phyloP scores from a whole-genome alignment of 2,329 filamentous ascomycete species.

The Cadophora malorum region DNA sequence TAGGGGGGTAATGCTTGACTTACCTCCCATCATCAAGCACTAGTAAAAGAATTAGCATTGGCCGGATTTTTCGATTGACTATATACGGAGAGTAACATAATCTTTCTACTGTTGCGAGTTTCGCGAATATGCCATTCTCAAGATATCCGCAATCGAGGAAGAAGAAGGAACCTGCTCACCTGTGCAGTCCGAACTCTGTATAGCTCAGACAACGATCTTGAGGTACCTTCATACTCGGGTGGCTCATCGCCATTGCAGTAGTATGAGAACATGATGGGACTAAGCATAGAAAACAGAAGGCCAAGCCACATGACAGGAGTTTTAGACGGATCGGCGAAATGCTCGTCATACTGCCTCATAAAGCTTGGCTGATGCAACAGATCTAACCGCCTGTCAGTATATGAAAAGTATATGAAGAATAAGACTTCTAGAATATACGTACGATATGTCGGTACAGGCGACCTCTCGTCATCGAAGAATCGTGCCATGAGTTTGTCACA shows the following conservation, averaged over 20 bases:
- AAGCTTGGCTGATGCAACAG: slow-evolving; percentile 85
- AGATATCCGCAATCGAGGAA: neutral
- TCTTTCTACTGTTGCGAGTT: neutral
- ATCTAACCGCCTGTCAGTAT: slow-evolving; percentile 51
- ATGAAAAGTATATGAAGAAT: neutral
- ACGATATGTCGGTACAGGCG: slow-evolving; percentile 56
- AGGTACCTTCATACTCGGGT: slow-evolving; percentile 69
- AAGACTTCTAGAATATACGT: slow-evolving; percentile 1
- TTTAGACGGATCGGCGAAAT: slow-evolving; percentile 74
- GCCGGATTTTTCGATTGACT: too few species aligned
- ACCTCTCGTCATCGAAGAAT: slow-evolving; percentile 82
- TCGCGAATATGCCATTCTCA: neutral
- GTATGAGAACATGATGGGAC: slow-evolving; percentile 77
- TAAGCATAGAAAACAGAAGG: slow-evolving; percentile 77
- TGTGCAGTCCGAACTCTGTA: slow-evolving; percentile 77
- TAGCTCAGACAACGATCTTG: slow-evolving; percentile 61
- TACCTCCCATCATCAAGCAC: slow-evolving; percentile 74
- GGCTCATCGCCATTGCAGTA: slow-evolving; percentile 77
- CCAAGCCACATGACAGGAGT: slow-evolving; percentile 79
- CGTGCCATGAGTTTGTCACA: slow-evolving; percentile 83
- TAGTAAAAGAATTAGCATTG: neutral
- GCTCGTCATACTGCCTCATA: slow-evolving; percentile 53
- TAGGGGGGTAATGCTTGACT: neutral
- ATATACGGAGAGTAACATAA: too few species aligned
- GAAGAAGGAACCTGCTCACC: neutral